Conservation (phyloP, 2,329 filamentous ascomycete species). For the Apiospora kogelbergensis region DNA sequence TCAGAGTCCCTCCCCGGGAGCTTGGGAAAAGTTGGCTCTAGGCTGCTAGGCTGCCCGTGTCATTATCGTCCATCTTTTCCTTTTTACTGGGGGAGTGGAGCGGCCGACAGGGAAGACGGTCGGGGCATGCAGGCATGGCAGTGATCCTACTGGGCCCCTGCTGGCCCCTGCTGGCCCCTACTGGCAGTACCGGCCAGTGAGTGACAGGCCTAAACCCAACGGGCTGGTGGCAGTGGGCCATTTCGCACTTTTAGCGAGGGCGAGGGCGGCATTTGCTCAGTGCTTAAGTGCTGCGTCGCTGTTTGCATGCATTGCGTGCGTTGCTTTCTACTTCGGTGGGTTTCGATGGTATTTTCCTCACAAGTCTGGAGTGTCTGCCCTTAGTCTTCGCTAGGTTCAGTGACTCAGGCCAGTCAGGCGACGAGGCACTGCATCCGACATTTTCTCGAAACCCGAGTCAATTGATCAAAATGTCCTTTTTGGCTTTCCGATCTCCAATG, state of each 20-base stretch:
- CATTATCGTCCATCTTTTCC: slow-evolving; percentile 11
- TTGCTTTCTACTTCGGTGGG: background rate
- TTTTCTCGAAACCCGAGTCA: background rate
- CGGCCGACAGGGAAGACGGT: background rate
- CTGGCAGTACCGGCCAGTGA: background rate
- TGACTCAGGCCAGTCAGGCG: slow-evolving; percentile 3
- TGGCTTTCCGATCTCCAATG: background rate
- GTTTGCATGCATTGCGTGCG: background rate
- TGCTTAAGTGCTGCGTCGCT: background rate
- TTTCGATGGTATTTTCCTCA: no score
- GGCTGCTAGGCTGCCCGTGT: background rate
- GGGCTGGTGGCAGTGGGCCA: background rate
- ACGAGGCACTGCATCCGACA: slow-evolving; percentile 2
- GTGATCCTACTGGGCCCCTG: background rate
- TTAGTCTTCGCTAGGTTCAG: background rate
- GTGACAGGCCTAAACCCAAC: background rate
- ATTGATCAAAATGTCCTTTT: background rate
- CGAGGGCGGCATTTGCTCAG: background rate
- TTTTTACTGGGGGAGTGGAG: background rate
- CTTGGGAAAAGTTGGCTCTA: background rate
- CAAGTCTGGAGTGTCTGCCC: no score
- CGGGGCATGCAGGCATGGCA: background rate
- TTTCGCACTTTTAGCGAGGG: no score
- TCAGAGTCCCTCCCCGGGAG: background rate
- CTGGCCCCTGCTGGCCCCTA: background rate